A percentile compares a stretch with the other conserved stretches of the same genome.
Evolutionary conservation across 2,329 filamentous ascomycete genomes (phyloP).

Genomic region (Huntiella decipiens): DNA sequence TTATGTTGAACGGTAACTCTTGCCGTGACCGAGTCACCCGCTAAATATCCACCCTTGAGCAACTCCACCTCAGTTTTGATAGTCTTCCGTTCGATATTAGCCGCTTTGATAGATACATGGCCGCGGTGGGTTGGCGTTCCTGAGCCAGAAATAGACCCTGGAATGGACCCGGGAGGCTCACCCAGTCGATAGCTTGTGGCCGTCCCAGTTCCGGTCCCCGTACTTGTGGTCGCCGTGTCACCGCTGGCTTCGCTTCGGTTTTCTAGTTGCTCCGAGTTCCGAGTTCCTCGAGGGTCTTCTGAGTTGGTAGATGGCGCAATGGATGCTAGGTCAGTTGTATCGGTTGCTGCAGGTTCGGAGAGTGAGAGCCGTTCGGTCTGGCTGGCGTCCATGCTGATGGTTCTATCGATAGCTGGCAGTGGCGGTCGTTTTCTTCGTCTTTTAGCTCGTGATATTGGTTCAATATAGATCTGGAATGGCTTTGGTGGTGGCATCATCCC

Average conservation of each 20-base stretch:
- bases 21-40: conserved; percentile 67
- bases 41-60: conserved; percentile 62
- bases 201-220: conserved; percentile 11
- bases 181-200: conserved; percentile 6
- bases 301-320: conserved; percentile 23
- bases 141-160: conserved; percentile 1
- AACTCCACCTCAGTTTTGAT: conserved; percentile 78
- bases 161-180: background rate
- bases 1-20: conserved; percentile 72
- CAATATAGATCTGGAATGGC: conserved; percentile 66
- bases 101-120: conserved; percentile 5
- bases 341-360: too few relatives aligned
- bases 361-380: too few relatives aligned
- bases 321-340: conserved; percentile 1
- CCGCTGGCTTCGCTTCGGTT: conserved; percentile 50
- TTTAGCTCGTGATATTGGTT: conserved; percentile 50
- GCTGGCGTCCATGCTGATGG: background rate
- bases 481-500: conserved; percentile 55
- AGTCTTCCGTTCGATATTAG: conserved; percentile 43
- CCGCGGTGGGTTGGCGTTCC: conserved; percentile 6
- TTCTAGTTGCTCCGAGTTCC: conserved; percentile 22
- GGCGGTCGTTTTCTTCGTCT: conserved; percentile 30
- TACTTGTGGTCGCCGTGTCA: conserved; percentile 32
- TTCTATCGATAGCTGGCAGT: background rate
- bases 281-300: conserved; percentile 22